Conservation (phyloP, 2,329 filamentous ascomycete species). For the Fusarium sp. region DNA sequence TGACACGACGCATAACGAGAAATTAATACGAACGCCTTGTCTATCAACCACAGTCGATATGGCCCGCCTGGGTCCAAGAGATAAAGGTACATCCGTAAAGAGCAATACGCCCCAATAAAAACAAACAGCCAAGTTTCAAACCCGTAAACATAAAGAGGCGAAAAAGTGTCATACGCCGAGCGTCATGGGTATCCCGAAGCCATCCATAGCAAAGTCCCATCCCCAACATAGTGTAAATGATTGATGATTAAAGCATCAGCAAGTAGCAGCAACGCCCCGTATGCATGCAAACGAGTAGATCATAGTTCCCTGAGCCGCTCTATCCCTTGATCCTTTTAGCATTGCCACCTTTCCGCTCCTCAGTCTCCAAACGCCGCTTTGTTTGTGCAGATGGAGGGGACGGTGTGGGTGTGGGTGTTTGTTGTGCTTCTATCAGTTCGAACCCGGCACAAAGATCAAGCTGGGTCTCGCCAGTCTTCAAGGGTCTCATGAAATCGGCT, state of each 20-base stretch:
- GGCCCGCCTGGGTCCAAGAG: not conserved
- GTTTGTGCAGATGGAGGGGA: constrained; percentile 15
- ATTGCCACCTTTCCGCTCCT: constrained; percentile 21
- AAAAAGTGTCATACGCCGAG: constrained; percentile 39
- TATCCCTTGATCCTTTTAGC: constrained; percentile 41
- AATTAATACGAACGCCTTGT: constrained; percentile 45
- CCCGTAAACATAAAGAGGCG: constrained; percentile 22
- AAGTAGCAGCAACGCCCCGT: constrained; percentile 29
- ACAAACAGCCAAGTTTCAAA: constrained; percentile 15
- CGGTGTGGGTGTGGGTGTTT: constrained; percentile 23
- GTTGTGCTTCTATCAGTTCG: constrained; percentile 19
- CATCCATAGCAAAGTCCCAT: constrained; percentile 25
- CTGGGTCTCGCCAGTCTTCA: constrained; percentile 50
- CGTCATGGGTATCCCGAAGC: constrained; percentile 45
- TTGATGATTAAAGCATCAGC: constrained; percentile 6
- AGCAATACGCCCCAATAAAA: constrained; percentile 1
- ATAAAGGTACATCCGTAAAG: constrained; percentile 4
- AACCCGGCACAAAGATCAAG: constrained; percentile 52
- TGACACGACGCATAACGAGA: constrained; percentile 42
- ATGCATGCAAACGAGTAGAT: constrained; percentile 16
- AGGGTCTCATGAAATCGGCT: constrained; percentile 50
- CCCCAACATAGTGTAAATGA: constrained; percentile 29
- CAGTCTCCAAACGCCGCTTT: constrained; percentile 35
- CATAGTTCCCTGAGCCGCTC: constrained; percentile 14
- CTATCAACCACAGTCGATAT: constrained; percentile 19